Evolutionary conservation across 371 early-diverging fungal species (phyloP), one percentile per base, ranked within the genome.

Genomic region (Circinella minor): DNA sequence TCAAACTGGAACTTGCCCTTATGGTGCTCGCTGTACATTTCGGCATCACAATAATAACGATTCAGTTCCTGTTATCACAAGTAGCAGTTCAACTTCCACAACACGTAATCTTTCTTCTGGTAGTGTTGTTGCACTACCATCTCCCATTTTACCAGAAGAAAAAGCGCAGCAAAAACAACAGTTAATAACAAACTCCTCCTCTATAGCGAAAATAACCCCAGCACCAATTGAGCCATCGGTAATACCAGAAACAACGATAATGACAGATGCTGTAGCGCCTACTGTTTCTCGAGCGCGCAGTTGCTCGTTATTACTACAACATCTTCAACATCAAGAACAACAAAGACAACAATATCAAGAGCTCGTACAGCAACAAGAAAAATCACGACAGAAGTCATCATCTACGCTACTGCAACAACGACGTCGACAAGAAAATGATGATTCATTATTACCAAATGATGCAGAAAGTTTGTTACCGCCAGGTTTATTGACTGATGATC

Each of bases 11-110:
- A 77, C 86, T 34, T 99, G 99, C 81, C 93, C 93, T n/a, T 99
- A 98, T 80, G 97, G 96, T 5, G 83, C 86, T 34, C 94, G 95
- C 61, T 99, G 99, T 81, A 96, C 98, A 55, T 99, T 98, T 84
- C 93, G 94, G 43, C 99, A 99, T 75, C 68, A 72, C 36, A 71
- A 71, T 59, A 71, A 54, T 37, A 9, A 43, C 3, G 43, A 18
- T 13, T 54, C 37, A 38, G 14, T 4, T 8, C 15, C 51, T 10
- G 8, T 51, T 15, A 51, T 13, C 15, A 51, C 8, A 8, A 14
- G 17, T n/a, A 15, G 14, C 51, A 17, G 51, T 15, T 17, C 51
- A 51, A 51, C 51, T 5, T 13, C 51, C 5, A 51, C 51, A 51
- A 51, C 51, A 14, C 8, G 5, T 51, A 15, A 14, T 7, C 14